Conservation (phyloP, 805 yeast genomes). For the Clavispora vitiphila region DNA sequence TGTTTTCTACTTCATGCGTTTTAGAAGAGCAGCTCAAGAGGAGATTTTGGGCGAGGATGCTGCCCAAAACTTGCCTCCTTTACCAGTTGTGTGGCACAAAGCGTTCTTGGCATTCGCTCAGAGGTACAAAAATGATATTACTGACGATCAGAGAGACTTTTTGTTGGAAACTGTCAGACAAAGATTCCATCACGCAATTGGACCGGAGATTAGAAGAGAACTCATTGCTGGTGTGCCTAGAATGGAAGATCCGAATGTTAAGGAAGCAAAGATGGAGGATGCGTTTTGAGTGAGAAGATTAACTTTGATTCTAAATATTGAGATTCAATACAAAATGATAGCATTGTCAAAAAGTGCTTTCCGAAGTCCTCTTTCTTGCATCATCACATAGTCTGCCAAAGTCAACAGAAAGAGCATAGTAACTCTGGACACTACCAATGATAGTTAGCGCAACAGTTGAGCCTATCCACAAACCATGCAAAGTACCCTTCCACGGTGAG, state of each 20-base stretch:
- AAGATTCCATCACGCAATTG: constrained; percentile 81
- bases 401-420: constrained; percentile 43
- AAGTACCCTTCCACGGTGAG: constrained; percentile 39
- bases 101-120: constrained; percentile 93
- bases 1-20: constrained; percentile 90
- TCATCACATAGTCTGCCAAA: constrained; percentile 33
- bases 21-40: constrained; percentile 57
- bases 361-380: constrained; percentile 32
- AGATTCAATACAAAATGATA: background rate
- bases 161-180: constrained; percentile 85
- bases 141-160: constrained; percentile 97
- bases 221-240: constrained; percentile 80
- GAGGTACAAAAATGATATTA: constrained; percentile 92
- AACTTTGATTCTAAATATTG: constrained; percentile 1
- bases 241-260: constrained; percentile 22
- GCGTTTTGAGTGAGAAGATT: constrained; percentile 21
- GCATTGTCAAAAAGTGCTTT: constrained; percentile 7
- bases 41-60: constrained; percentile 29
- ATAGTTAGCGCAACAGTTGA: constrained; percentile 28
- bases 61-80: constrained; percentile 44
- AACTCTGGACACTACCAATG: constrained; percentile 16
- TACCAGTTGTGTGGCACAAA: constrained; percentile 98
- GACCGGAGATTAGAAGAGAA: constrained; percentile 94
- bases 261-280: constrained; percentile 36
- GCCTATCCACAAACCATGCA: constrained; percentile 60